Conservation (phyloP, 768 basidiomycete species). For the Kwoniella shandongensis region DNA sequence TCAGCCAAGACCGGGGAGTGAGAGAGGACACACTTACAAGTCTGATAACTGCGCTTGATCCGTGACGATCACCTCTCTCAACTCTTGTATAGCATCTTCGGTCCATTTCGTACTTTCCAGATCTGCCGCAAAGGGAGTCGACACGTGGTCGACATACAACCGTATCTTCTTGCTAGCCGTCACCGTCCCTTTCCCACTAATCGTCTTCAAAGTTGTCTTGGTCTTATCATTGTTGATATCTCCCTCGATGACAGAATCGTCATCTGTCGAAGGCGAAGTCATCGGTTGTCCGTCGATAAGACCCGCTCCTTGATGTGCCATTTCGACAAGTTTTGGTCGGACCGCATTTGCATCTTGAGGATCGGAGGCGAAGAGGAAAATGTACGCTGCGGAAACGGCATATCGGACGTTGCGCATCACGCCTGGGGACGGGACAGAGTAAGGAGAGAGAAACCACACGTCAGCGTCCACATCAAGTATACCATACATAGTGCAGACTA, state of each 20-base stretch:
- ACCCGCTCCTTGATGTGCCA: slow-evolving; percentile 29
- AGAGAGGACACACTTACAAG: slow-evolving; percentile 16
- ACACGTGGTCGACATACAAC: slow-evolving; percentile 28
- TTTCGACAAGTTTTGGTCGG: slow-evolving; percentile 25
- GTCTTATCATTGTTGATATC: not conserved
- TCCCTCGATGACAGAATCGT: slow-evolving; percentile 13
- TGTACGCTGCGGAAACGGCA: slow-evolving; percentile 28
- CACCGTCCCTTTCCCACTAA: not conserved
- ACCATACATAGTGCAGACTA: too few relatives aligned
- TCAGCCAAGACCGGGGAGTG: not conserved
- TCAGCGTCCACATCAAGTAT: too few relatives aligned
- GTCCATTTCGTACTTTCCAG: slow-evolving; percentile 31
- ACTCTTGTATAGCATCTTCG: slow-evolving; percentile 26
- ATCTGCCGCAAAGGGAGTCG: slow-evolving; percentile 29
- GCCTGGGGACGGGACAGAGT: slow-evolving; percentile 1
- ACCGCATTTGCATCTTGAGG: slow-evolving; percentile 6
- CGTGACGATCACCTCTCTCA: slow-evolving; percentile 26
- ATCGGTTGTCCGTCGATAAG: slow-evolving; percentile 11
- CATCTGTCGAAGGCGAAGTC: not conserved
- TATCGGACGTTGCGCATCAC: slow-evolving; percentile 30
- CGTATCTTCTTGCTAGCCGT: slow-evolving; percentile 19
- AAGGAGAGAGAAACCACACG: too few relatives aligned
- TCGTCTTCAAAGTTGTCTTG: not conserved
- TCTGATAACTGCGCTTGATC: slow-evolving; percentile 26
- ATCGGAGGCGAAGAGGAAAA: slow-evolving; percentile 26